A percentile compares a stretch with the other conserved stretches of the same genome.
These are phyloP conservation scores for Leishmania lainsoni DNA, from an alignment of 208 protist species.

Conservation along the genomic window DNA sequence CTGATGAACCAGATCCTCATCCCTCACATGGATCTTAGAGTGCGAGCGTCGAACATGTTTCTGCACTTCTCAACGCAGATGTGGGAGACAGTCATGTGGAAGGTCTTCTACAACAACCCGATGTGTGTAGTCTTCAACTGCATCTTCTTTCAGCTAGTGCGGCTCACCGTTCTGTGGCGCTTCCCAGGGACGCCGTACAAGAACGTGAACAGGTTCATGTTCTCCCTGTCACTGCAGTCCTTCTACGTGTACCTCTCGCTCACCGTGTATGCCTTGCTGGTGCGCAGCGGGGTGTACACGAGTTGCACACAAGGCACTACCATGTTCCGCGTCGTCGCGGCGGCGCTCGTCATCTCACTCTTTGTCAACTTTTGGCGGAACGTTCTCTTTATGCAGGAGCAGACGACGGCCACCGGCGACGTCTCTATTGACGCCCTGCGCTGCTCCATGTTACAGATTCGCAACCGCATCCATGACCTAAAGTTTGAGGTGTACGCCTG, in stretches of 20 bases:
- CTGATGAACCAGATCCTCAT: slow-evolving; percentile 44
- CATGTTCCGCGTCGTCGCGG: slow-evolving; percentile 46
- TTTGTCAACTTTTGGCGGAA: slow-evolving; percentile 64
- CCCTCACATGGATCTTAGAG: slow-evolving; percentile 47
- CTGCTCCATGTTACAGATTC: slow-evolving; percentile 64
- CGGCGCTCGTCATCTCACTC: slow-evolving; percentile 30
- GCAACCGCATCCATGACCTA: slow-evolving; percentile 62
- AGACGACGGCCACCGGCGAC: slow-evolving; percentile 48
- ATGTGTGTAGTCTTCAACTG: slow-evolving; percentile 42
- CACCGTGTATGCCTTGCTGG: slow-evolving; percentile 41
- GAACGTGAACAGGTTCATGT: slow-evolving; percentile 70
- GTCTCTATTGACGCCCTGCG: slow-evolving; percentile 61
- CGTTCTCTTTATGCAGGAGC: slow-evolving; percentile 43
- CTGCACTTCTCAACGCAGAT: slow-evolving; percentile 38
- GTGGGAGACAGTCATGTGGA: slow-evolving; percentile 66
- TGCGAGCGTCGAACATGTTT: slow-evolving; percentile 49
- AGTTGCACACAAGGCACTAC: slow-evolving; percentile 54
- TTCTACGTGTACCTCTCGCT: slow-evolving; percentile 40
- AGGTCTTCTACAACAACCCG: slow-evolving; percentile 69
- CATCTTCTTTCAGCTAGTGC: slow-evolving; percentile 41
- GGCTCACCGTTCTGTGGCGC: slow-evolving; percentile 20
- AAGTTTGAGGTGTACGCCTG: slow-evolving; percentile 57
- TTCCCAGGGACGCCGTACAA: slow-evolving; percentile 54
- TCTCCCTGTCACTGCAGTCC: slow-evolving; percentile 30
- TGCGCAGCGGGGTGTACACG: slow-evolving; percentile 43